Conservation (phyloP, 768 basidiomycete genomes). For the Cantharellus cinnabarinus region DNA sequence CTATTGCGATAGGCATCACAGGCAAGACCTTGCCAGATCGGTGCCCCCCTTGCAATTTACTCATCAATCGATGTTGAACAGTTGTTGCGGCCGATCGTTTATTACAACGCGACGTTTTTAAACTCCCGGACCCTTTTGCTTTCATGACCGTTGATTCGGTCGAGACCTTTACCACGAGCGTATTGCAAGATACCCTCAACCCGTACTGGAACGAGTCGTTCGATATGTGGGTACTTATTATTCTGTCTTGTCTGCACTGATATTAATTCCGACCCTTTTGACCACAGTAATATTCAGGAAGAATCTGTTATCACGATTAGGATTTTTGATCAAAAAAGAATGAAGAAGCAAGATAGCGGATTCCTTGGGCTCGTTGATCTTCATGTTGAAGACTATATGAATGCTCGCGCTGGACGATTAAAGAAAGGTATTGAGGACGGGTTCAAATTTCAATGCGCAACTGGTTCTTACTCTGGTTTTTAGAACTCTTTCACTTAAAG, state of each 20-base stretch:
- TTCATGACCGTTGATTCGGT: constrained; percentile 97
- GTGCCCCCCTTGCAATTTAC: too few relatives aligned
- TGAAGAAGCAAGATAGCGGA: constrained; percentile 94
- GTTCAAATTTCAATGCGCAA: background rate
- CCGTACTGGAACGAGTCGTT: constrained; percentile 98
- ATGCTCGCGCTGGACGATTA: constrained; percentile 64
- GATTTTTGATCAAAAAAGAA: constrained; percentile 98
- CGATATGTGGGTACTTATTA: constrained; percentile 49
- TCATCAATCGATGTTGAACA: constrained; percentile 14
- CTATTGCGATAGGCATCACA: too few relatives aligned
- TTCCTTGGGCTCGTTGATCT: constrained; percentile 97
- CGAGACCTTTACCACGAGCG: constrained; percentile 90
- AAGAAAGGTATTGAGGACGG: constrained; percentile 43
- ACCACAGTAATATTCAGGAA: constrained; percentile 71
- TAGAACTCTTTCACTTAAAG: constrained; percentile 92
- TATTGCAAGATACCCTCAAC: constrained; percentile 88
- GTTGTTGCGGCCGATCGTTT: constrained; percentile 91
- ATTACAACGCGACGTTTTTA: constrained; percentile 86
- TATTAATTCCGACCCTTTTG: background rate
- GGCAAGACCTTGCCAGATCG: too few relatives aligned
- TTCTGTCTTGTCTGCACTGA: background rate
- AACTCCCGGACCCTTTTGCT: constrained; percentile 93
- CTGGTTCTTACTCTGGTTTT: background rate
- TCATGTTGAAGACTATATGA: constrained; percentile 71
- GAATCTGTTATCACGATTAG: constrained; percentile 95